A percentile compares a stretch with the other conserved stretches of the same genome.
Conservation (phyloP, 768 basidiomycete genomes). For the Naganishia vaughanmartiniae region DNA sequence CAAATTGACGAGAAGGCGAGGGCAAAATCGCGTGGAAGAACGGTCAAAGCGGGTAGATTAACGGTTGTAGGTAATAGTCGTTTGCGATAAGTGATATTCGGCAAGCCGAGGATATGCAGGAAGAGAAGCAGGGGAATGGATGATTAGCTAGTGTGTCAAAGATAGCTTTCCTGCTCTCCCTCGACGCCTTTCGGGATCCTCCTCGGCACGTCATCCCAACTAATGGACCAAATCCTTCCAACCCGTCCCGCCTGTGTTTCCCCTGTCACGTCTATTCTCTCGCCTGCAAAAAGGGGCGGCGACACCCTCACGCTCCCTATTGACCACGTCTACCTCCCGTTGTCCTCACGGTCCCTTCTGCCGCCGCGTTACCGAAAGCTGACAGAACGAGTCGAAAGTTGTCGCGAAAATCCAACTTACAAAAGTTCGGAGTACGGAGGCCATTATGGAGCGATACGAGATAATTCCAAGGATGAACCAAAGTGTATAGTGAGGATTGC, state of each 20-base stretch:
- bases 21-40: no score
- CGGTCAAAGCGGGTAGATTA: background rate
- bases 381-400: background rate
- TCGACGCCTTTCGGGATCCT: no score
- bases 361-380: background rate
- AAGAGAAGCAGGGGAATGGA: background rate
- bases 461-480: background rate
- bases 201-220: background rate
- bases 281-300: background rate
- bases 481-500: background rate
- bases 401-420: background rate
- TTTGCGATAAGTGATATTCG: background rate
- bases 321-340: background rate
- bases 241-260: background rate
- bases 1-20: background rate
- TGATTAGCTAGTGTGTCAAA: background rate
- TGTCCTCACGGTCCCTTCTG: background rate
- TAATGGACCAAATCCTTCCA: background rate
- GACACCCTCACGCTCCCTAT: background rate
- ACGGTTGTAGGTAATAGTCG: no score
- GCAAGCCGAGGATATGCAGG: background rate
- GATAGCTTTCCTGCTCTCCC: no score
- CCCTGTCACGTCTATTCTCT: background rate
- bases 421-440: conserved; percentile 24
- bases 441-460: conserved; percentile 17